These are phyloP conservation scores for Petunia secreta DNA, from an alignment of 257 asterid species.

Conservation along the genomic window DNA sequence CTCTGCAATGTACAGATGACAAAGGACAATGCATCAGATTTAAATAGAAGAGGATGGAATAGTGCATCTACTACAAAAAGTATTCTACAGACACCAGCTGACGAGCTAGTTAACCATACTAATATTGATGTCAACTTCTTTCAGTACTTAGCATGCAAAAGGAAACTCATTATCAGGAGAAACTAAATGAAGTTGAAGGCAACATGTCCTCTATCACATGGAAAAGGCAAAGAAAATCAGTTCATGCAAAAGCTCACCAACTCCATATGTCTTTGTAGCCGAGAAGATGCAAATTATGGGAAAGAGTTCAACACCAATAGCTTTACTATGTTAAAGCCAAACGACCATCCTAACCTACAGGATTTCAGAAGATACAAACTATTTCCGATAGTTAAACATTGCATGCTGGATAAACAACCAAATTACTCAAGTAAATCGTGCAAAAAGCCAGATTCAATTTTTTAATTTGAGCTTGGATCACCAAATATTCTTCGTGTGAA, in stretches of 20 bases:
- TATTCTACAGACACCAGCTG: background rate
- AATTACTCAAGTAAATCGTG: conserved; percentile 9
- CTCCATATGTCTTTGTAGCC: conserved; percentile 9
- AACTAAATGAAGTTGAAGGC: conserved; percentile 10
- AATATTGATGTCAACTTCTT: background rate
- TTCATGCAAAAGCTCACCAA: conserved; percentile 6
- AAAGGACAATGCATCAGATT: conserved; percentile 26
- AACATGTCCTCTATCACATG: background rate
- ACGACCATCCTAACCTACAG: conserved; percentile 14
- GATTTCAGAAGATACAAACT: background rate
- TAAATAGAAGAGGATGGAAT: background rate
- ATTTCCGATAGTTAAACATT: background rate
- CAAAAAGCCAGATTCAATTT: background rate
- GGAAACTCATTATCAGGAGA: conserved; percentile 1
- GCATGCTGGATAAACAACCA: conserved; percentile 16
- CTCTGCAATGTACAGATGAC: conserved; percentile 61
- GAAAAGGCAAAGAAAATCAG: conserved; percentile 6
- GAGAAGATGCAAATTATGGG: conserved; percentile 16
- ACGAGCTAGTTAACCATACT: conserved; percentile 9
- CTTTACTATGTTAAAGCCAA: background rate
- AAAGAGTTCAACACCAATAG: conserved; percentile 4
- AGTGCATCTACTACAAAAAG: background rate
- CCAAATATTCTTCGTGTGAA: conserved; percentile 12
- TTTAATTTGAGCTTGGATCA: background rate
- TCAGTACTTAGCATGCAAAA: background rate